These are phyloP conservation scores for Fistulifera solaris DNA, from an alignment of 108 stramenopile species.

Conservation along the genomic window DNA sequence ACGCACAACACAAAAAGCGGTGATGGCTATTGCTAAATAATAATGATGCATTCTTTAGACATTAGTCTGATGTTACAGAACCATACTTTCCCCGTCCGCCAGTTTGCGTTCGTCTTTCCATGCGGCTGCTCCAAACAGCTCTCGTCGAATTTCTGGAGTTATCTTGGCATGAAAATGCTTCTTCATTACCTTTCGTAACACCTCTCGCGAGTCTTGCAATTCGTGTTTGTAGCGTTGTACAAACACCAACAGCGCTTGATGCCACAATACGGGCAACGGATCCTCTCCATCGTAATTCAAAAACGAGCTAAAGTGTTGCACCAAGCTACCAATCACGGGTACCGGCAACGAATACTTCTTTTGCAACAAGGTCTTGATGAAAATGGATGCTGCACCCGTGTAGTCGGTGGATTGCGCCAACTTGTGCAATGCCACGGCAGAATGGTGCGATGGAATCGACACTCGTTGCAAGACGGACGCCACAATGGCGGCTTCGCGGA, in stretches of 20 bases:
- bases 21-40: background rate
- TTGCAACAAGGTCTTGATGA: slow-evolving; percentile 86
- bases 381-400: slow-evolving; percentile 88
- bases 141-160: slow-evolving; percentile 91
- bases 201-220: slow-evolving; percentile 72
- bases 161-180: slow-evolving; percentile 90
- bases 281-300: slow-evolving; percentile 28
- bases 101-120: slow-evolving; percentile 61
- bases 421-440: slow-evolving; percentile 96
- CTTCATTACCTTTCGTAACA: slow-evolving; percentile 72
- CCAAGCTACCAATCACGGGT: slow-evolving; percentile 83
- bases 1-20: background rate
- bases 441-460: slow-evolving; percentile 93
- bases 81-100: background rate
- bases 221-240: slow-evolving; percentile 92
- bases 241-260: slow-evolving; percentile 91
- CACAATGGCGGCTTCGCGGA: slow-evolving; percentile 95
- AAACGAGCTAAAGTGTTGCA: slow-evolving; percentile 88
- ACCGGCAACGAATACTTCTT: slow-evolving; percentile 98
- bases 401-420: slow-evolving; percentile 85
- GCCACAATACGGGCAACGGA: slow-evolving; percentile 92
- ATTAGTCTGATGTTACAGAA: background rate
- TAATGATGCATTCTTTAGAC: no score
- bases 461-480: slow-evolving; percentile 88
- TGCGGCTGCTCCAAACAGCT: slow-evolving; percentile 84